Percentiles rank a stretch among this genome's conserved stretches.
phyloP scores from a whole-genome alignment of 2,329 filamentous ascomycete species.

The Mycosphaerella sp. region DNA sequence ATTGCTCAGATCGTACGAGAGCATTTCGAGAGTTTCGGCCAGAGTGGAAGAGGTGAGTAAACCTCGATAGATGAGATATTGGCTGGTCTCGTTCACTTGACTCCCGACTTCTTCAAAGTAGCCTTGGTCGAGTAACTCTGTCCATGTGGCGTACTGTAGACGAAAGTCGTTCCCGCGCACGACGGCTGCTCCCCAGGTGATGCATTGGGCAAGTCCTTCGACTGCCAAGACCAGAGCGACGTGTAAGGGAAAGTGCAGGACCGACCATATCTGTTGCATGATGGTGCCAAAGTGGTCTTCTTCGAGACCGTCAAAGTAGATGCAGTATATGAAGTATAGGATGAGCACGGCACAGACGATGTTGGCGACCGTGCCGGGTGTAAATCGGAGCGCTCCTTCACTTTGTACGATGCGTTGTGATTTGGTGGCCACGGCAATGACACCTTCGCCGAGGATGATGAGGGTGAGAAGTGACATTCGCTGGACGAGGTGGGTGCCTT shows the following conservation, averaged over 20 bases:
- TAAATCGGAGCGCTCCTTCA: constrained; percentile 16
- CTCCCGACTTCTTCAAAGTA: constrained; percentile 2
- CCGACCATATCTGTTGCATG: constrained; percentile 24
- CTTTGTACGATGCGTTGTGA: constrained; percentile 33
- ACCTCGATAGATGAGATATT: constrained; percentile 12
- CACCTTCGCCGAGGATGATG: constrained; percentile 37
- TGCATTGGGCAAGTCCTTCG: constrained; percentile 29
- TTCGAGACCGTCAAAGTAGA: constrained; percentile 24
- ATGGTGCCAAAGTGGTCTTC: constrained; percentile 23
- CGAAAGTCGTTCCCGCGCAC: constrained; percentile 12
- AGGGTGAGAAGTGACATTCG: constrained; percentile 36
- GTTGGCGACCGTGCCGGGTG: constrained; percentile 29
- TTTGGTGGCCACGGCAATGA: constrained; percentile 34
- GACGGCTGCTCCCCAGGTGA: constrained; percentile 30
- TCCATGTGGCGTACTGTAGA: constrained; percentile 2
- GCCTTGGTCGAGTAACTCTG: neutral
- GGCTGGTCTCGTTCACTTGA: constrained; percentile 11
- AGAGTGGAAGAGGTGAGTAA: constrained; percentile 9
- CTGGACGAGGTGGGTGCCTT: constrained; percentile 36
- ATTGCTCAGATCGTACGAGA: constrained; percentile 3
- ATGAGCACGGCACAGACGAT: constrained; percentile 32
- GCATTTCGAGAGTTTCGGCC: constrained; percentile 8
- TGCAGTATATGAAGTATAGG: constrained; percentile 29
- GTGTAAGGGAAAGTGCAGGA: constrained; percentile 26
- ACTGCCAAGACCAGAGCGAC: constrained; percentile 18